Percentiles rank a stretch among this genome's conserved stretches.
Conservation (phyloP, 306 rosid genomes). For the peach (Prunus persica) region DNA sequence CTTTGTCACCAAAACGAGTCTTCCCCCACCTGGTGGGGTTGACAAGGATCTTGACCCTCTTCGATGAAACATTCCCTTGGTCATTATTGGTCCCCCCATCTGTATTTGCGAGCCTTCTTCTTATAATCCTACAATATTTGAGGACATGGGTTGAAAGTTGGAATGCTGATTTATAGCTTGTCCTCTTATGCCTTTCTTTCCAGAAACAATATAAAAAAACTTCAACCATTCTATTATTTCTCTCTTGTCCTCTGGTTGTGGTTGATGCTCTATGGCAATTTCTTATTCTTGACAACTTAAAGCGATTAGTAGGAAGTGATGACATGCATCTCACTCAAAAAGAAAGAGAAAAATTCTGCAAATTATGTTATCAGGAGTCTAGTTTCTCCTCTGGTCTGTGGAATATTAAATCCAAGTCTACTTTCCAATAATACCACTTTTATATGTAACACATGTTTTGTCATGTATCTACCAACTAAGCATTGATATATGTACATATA, state of each 20-base stretch:
- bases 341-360: background rate
- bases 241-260: conserved; percentile 10
- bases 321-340: background rate
- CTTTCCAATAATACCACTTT: background rate
- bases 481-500: background rate
- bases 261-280: background rate
- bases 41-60: conserved; percentile 93
- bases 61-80: conserved; percentile 69
- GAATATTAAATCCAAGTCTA: background rate
- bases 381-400: background rate
- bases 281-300: background rate
- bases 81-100: conserved; percentile 49
- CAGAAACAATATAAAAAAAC: background rate
- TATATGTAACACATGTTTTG: background rate
- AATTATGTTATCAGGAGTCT: conserved; percentile 18
- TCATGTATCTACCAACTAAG: background rate
- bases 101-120: conserved; percentile 25
- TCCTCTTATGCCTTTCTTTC: conserved; percentile 39
- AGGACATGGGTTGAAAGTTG: conserved; percentile 56
- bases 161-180: conserved; percentile 42
- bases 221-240: conserved; percentile 18
- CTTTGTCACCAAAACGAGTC: conserved; percentile 41
- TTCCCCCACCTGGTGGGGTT: conserved; percentile 61
- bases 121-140: conserved; percentile 51
- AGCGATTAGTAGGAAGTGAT: background rate